These are phyloP conservation scores for Vitis labrusca DNA, from an alignment of 164 flowering plant genomes.

Conservation along the genomic window DNA sequence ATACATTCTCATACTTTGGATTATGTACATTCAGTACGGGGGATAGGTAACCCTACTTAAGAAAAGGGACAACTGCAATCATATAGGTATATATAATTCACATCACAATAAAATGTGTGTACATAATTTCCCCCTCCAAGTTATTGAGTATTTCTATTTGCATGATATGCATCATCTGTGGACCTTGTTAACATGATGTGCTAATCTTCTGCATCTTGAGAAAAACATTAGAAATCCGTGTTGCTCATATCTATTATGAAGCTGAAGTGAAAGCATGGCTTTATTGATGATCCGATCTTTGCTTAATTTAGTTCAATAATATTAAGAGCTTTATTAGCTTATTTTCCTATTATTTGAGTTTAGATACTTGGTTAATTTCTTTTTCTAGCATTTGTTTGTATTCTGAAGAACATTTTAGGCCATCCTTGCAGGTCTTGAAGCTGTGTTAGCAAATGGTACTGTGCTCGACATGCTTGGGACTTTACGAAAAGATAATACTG, in stretches of 20 bases:
- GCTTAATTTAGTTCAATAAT: background rate
- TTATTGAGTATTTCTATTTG: background rate
- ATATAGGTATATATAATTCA: background rate
- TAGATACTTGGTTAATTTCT: background rate
- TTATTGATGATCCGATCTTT: background rate
- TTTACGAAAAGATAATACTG: slow-evolving; percentile 95
- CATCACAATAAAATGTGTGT: background rate
- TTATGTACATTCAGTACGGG: background rate
- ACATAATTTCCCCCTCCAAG: background rate
- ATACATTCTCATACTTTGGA: too few species aligned
- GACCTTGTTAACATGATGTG: background rate
- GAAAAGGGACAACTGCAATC: background rate
- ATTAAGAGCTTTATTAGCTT: background rate
- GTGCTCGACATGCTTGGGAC: slow-evolving; percentile 95
- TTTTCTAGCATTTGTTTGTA: background rate
- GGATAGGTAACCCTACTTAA: background rate
- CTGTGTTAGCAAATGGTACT: slow-evolving; percentile 83
- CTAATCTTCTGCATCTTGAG: background rate
- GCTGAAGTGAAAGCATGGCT: background rate
- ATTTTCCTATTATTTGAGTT: background rate
- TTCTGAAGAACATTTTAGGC: slow-evolving; percentile 9
- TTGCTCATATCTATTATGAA: background rate
- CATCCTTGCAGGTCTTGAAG: slow-evolving; percentile 76
- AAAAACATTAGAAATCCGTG: too few species aligned
- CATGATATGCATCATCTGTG: background rate